phyloP scores from a whole-genome alignment of 2,329 filamentous ascomycete species.

The Aschersonia sp. region DNA sequence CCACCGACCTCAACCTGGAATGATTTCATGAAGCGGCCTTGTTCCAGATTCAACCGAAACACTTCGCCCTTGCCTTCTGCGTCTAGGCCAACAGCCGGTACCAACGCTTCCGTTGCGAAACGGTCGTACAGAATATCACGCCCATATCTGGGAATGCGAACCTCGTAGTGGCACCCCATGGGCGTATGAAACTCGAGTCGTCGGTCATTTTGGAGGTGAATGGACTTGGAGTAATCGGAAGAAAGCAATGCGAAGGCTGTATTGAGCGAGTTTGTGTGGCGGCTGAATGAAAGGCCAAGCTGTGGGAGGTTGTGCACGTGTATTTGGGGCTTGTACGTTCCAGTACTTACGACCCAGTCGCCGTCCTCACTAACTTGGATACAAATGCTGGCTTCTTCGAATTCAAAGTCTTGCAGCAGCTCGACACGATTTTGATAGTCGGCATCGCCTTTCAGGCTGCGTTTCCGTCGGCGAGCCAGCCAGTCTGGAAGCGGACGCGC shows the following conservation, averaged over 20 bases:
- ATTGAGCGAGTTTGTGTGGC: slow-evolving; percentile 86
- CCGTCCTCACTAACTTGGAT: slow-evolving; percentile 88
- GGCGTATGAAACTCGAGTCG: slow-evolving; percentile 88
- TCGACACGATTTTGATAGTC: slow-evolving; percentile 92
- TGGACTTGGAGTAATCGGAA: slow-evolving; percentile 81
- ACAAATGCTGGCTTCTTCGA: slow-evolving; percentile 87
- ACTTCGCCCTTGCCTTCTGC: slow-evolving; percentile 80
- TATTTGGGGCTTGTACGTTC: slow-evolving; percentile 55
- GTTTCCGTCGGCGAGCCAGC: slow-evolving; percentile 80
- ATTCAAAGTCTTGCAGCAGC: slow-evolving; percentile 92
- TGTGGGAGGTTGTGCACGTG: slow-evolving; percentile 93
- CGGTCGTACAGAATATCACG: slow-evolving; percentile 78
- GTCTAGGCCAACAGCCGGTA: slow-evolving; percentile 81
- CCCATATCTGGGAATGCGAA: slow-evolving; percentile 85
- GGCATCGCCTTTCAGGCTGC: slow-evolving; percentile 79
- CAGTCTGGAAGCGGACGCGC: slow-evolving; percentile 86
- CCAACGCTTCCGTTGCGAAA: slow-evolving; percentile 66
- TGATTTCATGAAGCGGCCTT: slow-evolving; percentile 85
- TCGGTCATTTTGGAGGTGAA: slow-evolving; percentile 86
- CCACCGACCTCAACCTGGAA: slow-evolving; percentile 84
- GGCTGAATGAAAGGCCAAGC: slow-evolving; percentile 80
- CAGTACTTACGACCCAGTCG: slow-evolving; percentile 93
- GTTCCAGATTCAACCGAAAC: slow-evolving; percentile 80
- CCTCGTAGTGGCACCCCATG: slow-evolving; percentile 73
- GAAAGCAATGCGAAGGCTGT: slow-evolving; percentile 82